Evolutionary conservation across 1,284 basidiomycete species (phyloP).

Genomic region (Papiliotrema fonsecae): DNA sequence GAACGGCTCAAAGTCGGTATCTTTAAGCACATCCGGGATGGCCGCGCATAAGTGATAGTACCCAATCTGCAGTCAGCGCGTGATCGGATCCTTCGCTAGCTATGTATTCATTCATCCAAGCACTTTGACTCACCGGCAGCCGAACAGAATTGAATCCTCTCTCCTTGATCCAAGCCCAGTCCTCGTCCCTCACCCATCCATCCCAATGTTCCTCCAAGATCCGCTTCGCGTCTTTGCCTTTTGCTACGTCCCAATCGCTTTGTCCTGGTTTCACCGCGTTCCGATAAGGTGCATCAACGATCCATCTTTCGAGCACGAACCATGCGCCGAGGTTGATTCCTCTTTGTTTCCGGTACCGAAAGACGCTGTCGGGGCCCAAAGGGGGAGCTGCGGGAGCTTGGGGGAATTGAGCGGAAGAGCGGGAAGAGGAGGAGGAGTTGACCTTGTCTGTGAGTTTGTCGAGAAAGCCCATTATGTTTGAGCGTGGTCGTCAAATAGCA

Average conservation of each 20-base stretch:
- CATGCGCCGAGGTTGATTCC: conserved; percentile 74
- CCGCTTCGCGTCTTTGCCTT: conserved; percentile 56
- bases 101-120: too few species aligned
- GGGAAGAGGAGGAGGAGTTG: conserved; percentile 4
- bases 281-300: conserved; percentile 57
- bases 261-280: conserved; percentile 57
- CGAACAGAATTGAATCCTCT: conserved; percentile 76
- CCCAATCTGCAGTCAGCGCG: conserved; percentile 57
- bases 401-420: conserved; percentile 8
- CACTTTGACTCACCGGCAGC: conserved; percentile 69
- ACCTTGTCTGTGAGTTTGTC: conserved; percentile 38
- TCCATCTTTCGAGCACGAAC: conserved; percentile 74
- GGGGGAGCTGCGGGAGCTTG: conserved; percentile 12
- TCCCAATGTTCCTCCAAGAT: conserved; percentile 77
- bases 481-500: too few species aligned
- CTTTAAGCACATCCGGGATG: conserved; percentile 60
- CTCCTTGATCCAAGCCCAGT: conserved; percentile 69
- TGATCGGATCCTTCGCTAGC: background rate
- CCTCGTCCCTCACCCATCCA: conserved; percentile 63
- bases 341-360: conserved; percentile 67
- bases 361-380: conserved; percentile 45
- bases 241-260: conserved; percentile 72
- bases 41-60: conserved; percentile 67
- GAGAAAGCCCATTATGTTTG: conserved; percentile 46
- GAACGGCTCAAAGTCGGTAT: conserved; percentile 66